Evolutionary conservation across 768 basidiomycete genomes (phyloP).

Genomic region (Rhodosporidiobolus sp.): DNA sequence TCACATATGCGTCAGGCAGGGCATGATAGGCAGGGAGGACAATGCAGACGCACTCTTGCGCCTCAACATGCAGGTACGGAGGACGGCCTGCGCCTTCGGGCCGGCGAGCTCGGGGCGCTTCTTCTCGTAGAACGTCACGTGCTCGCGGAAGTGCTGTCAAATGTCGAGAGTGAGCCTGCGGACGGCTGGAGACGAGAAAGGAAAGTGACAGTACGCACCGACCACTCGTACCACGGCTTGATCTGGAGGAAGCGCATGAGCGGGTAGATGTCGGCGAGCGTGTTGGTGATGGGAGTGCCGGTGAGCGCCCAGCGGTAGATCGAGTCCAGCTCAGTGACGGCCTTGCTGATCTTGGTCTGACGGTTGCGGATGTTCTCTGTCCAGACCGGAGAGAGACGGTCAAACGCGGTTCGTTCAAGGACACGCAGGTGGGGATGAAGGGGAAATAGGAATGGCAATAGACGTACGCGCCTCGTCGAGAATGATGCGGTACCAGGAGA

Average conservation of each 20-base stretch:
- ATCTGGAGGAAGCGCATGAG: slow-evolving; percentile 65
- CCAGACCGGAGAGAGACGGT: too few species aligned
- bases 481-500: slow-evolving; percentile 49
- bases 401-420: too few species aligned
- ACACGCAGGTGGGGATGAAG: too few species aligned
- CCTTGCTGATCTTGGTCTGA: slow-evolving; percentile 54
- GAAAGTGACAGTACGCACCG: slow-evolving; percentile 28
- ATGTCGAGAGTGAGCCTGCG: too few species aligned
- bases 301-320: slow-evolving; percentile 67
- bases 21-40: too few species aligned
- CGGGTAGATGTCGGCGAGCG: slow-evolving; percentile 76
- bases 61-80: slow-evolving; percentile 66
- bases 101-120: slow-evolving; percentile 64
- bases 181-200: too few species aligned
- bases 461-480: slow-evolving; percentile 56
- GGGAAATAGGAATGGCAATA: slow-evolving; percentile 48
- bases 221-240: slow-evolving; percentile 62
- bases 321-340: slow-evolving; percentile 57
- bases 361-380: slow-evolving; percentile 49
- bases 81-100: slow-evolving; percentile 63
- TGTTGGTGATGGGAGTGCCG: slow-evolving; percentile 72
- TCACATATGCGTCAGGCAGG: neutral
- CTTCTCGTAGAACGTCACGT: slow-evolving; percentile 51
- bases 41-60: slow-evolving; percentile 60
- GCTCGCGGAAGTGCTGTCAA: slow-evolving; percentile 56